Percentiles rank a stretch among this genome's conserved stretches.
Conservation (phyloP, 768 basidiomycete species). For the Xerocomus spinulosus region DNA sequence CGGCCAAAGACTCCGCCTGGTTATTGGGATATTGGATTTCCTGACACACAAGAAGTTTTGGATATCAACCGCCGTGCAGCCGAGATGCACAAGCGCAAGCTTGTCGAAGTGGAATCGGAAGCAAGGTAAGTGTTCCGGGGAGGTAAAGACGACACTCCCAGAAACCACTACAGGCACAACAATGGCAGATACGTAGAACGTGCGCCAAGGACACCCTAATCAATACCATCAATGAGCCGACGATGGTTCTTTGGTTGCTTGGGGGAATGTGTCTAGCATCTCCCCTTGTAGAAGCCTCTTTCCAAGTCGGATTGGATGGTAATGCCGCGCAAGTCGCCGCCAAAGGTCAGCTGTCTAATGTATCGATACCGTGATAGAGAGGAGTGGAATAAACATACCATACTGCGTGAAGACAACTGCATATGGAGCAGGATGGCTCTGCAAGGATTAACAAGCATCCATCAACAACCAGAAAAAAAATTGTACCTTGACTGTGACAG, state of each 20-base stretch:
- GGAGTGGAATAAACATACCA: slow-evolving; percentile 29
- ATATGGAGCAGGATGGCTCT: slow-evolving; percentile 54
- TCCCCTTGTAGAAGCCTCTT: slow-evolving; percentile 46
- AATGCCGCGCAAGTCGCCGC: slow-evolving; percentile 47
- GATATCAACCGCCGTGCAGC: slow-evolving; percentile 72
- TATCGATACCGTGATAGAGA: slow-evolving; percentile 1
- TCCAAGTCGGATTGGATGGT: slow-evolving; percentile 54
- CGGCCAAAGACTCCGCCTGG: slow-evolving; percentile 74
- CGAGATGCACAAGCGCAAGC: slow-evolving; percentile 68
- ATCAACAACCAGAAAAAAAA: neutral
- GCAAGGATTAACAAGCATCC: slow-evolving; percentile 2
- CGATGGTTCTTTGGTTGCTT: slow-evolving; percentile 7
- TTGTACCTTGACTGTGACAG: slow-evolving; percentile 20
- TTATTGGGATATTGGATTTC: slow-evolving; percentile 91
- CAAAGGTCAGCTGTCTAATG: slow-evolving; percentile 42
- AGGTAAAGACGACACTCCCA: neutral
- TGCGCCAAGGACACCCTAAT: slow-evolving; percentile 13
- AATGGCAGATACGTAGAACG: slow-evolving; percentile 28
- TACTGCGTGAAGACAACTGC: slow-evolving; percentile 56
- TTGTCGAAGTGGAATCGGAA: slow-evolving; percentile 53
- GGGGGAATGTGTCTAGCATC: slow-evolving; percentile 46
- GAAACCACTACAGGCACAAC: slow-evolving; percentile 12
- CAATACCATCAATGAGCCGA: slow-evolving; percentile 2
- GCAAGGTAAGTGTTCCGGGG: slow-evolving; percentile 41
- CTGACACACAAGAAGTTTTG: slow-evolving; percentile 73